Evolutionary conservation across 495 filamentous ascomycete genomes (phyloP), one percentile per base, ranked within the genome.

Genomic region (Neurospora sp.): DNA sequence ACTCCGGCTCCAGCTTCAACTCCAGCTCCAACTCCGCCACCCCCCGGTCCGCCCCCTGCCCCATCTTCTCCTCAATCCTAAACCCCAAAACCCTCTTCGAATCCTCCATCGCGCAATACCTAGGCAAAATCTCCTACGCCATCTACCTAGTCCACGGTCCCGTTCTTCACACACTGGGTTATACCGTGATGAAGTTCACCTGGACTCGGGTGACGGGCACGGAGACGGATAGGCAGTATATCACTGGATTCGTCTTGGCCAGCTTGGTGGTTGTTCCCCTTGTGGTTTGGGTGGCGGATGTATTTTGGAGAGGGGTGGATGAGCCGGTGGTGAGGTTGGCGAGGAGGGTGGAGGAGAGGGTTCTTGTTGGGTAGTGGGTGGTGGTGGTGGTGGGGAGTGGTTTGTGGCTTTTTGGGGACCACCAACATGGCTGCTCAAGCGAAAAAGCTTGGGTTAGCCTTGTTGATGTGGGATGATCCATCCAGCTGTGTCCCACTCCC

Each of bases 101-200:
- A 42, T 73, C 75, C 20, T 27, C 72, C 5, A 20, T 73, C 6
- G 78, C 82, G 14, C 84, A 86, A 75, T 88, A 88, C 76, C 77
- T 88, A 10, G 86, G 86, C 62, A 81, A 79, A 71, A 86, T 87
- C 66, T 85, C 83, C 71, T 88, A 86, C 74, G 82, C 85, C 39
- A 74, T 88, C 11, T 88, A 88, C 73, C 80, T 88, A 23, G 81
- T 87, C 78, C 86, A 88, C 76, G 86, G 86, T 1, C 86, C 86
- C 16, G 81, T 86, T 0, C 73, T 82, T 71, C 85, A 88, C 71
- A 82, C 82, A 5, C 27, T 84, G 3, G 85, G 85, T 5, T 86
- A 83, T 72, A 72, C 77, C 5, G 75, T 85, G 6, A 77, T 84
- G 76, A 74, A 76, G 10, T 75, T 77, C 72, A 80, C 76, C 31